Evolutionary conservation across 1,284 basidiomycete genomes (phyloP), one percentile per base, ranked within the genome.

Genomic region (Ceratobasidium sp.): DNA sequence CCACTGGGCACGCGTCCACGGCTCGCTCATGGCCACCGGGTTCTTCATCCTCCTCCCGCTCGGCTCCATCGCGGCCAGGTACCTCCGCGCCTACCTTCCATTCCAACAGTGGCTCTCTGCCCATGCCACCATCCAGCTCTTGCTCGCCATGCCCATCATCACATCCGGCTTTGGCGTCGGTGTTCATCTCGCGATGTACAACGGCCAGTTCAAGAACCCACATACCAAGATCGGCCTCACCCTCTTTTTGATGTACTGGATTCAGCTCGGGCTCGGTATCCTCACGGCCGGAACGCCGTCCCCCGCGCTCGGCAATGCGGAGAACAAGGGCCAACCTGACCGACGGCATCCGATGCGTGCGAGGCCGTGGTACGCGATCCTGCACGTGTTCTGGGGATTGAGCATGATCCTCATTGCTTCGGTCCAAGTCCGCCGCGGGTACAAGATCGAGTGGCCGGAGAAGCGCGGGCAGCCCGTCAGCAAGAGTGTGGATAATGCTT

Each of bases 201-300:
- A 69, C 41, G 65, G 65, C 52, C 65, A 69, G 30, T 69, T 28
- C 14, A 23, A 45, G 36, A 36, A 32, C 65, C 65, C 65, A 12
- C 65, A 69, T 28, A 69, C 65, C 36, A 55, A 58, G 39, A 69
- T 69, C 39, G 65, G 65, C 12, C 21, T 69, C 4, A 57, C 65
- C 36, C 65, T 69, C 9, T 69, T 69, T 26, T 36, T 69, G 36
- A 69, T 69, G 65, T 69, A 69, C 30, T 69, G 65, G 65, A 46
- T 69, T 18, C 65, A 69, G 32, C 23, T 69, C 28, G 41, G 23
- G n/a, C 41, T 69, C 14, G 65, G 65, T 10, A 26, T 69, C 41
- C 14, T 26, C 26, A 69, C 64, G 2, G 64, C 64, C 14, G 23
- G 36, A 1, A 69, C 64, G 18, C 64, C 64, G 2, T 55, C 52